Evolutionary conservation across 2,329 filamentous ascomycete genomes (phyloP), one percentile per base, ranked within the genome.

Genomic region (Graphilbum sp.): DNA sequence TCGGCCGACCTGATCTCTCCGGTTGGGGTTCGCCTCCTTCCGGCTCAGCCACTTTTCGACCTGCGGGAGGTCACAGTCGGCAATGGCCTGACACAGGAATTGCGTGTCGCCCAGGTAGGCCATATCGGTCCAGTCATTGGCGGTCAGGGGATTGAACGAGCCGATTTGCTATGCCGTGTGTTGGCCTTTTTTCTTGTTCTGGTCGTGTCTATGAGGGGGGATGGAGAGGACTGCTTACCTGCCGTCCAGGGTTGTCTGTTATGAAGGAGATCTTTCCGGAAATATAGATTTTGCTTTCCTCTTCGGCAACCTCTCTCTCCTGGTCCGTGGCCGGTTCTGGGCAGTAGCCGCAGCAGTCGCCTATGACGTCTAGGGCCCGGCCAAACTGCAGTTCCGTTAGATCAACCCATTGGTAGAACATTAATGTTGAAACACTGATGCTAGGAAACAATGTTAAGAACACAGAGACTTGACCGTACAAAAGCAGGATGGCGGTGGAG

Each of bases 71-170:
- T 92, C 77, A 2, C 69, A 63, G 47, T 86, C 75, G 4, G 87
- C 73, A 41, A 93, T 92, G 1, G 81, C 84, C 50, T 86, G 79
- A 49, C 82, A 92, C 2, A 93, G 64, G 15, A 70, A 65, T 29
- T 73, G 75, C 1, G 82, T 87, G 46, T 86, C 82, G 11, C 83
- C 81, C 27, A 92, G 68, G 46, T 92, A 93, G 0, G 84, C 83
- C 83, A 92, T 90, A 46, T 87, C 81, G 1, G 84, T 90, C 82
- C 84, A 92, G 50, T 90, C 83, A 36, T 83, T 68, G 32, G 84
- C 75, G 0, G 79, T 87, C 29, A 88, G 65, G 0, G 84, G 85
- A 48, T 90, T 79, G 59, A 92, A 92, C 10, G 67, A 72, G 20
- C 69, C 69, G 36, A 73, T 73, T 53, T 70, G 60, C 44, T 46